Evolutionary conservation across 2,329 filamentous ascomycete species (phyloP).

Genomic region (Aureobasidium melanogenum): DNA sequence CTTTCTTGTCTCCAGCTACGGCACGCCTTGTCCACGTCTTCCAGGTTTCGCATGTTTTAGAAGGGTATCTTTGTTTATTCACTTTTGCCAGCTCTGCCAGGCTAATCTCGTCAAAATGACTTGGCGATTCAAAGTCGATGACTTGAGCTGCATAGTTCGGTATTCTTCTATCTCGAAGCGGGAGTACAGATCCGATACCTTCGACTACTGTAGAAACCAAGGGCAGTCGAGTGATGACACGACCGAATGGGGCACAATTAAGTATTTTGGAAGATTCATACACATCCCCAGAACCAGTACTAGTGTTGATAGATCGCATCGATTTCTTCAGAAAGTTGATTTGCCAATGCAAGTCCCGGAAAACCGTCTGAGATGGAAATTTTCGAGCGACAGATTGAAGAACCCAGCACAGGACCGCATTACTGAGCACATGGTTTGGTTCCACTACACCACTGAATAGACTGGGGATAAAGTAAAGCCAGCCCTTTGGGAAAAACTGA

Average conservation of each 20-base stretch:
- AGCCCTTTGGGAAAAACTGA: conserved; percentile 24
- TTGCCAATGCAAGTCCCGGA: conserved; percentile 17
- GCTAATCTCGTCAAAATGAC: conserved; percentile 13
- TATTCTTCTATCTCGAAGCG: neutral
- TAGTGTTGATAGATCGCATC: conserved; percentile 13
- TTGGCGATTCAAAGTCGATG: conserved; percentile 20
- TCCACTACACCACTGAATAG: conserved; percentile 22
- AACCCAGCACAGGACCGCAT: conserved; percentile 25
- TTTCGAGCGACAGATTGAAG: conserved; percentile 18
- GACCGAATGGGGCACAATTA: conserved; percentile 23
- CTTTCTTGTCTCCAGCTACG: neutral
- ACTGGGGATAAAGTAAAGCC: conserved; percentile 21
- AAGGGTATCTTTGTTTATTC: conserved; percentile 22
- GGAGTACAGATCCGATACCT: neutral
- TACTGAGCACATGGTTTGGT: conserved; percentile 26
- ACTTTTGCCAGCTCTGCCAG: conserved; percentile 14
- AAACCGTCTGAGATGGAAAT: conserved; percentile 16
- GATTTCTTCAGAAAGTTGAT: conserved; percentile 16
- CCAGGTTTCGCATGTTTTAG: conserved; percentile 22
- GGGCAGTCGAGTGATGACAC: conserved; percentile 14
- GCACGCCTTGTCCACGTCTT: neutral
- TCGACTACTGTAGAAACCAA: neutral
- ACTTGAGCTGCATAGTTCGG: neutral
- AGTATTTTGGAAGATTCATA: conserved; percentile 19
- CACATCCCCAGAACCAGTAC: conserved; percentile 26